These are phyloP conservation scores for Rubroshorea leprosula DNA, from an alignment of 345 rosid species.

Conservation along the genomic window DNA sequence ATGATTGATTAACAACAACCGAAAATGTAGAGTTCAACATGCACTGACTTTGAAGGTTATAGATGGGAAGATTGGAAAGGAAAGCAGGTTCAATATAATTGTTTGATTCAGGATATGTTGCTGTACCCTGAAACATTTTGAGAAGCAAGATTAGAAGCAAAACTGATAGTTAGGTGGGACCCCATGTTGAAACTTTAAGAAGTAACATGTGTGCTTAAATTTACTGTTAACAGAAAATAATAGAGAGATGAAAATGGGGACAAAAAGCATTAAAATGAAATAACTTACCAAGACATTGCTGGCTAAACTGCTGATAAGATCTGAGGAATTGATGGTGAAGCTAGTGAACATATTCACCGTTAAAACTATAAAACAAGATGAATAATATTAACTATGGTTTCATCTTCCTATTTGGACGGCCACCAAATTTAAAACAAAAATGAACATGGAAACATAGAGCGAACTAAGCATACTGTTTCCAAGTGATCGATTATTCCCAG, in stretches of 20 bases:
- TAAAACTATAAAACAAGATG: constrained; percentile 36
- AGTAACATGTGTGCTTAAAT: too few species aligned
- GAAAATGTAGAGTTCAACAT: constrained; percentile 29
- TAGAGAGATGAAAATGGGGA: too few species aligned
- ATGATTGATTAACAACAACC: constrained; percentile 18
- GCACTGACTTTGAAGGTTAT: constrained; percentile 53
- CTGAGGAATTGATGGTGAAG: constrained; percentile 33
- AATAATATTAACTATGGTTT: constrained; percentile 4
- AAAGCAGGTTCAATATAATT: constrained; percentile 66
- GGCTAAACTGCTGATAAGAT: constrained; percentile 32
- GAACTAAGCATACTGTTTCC: constrained; percentile 45
- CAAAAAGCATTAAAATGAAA: too few species aligned
- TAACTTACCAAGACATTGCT: constrained; percentile 48
- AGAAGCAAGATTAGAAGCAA: constrained; percentile 20
- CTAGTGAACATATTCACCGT: constrained; percentile 42
- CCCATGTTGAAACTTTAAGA: too few species aligned
- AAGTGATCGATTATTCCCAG: constrained; percentile 64
- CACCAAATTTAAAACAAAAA: constrained; percentile 9
- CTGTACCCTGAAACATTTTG: constrained; percentile 62
- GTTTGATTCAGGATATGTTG: constrained; percentile 18
- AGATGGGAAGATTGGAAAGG: constrained; percentile 39
- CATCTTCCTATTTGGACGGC: not conserved
- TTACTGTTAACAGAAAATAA: too few species aligned
- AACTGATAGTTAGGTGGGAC: too few species aligned
- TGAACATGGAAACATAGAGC: not conserved